These are phyloP conservation scores for Diddensiella caesifluorescens DNA, from an alignment of 805 yeast species.

Conservation along the genomic window DNA sequence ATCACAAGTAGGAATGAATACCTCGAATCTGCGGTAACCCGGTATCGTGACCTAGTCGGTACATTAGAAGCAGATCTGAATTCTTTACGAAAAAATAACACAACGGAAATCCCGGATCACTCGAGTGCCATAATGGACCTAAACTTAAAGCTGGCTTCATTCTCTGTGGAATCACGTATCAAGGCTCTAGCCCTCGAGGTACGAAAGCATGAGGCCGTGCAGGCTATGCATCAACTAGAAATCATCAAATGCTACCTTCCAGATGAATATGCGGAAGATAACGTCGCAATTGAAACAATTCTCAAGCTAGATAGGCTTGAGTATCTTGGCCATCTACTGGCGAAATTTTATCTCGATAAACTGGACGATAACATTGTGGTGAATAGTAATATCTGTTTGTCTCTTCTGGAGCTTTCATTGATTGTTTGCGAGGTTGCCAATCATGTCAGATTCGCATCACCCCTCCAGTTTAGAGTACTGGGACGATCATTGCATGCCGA, in stretches of 20 bases:
- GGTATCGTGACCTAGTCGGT: constrained; percentile 28
- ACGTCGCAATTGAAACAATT: constrained; percentile 11
- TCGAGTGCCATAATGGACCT: constrained; percentile 17
- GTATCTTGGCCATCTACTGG: not conserved
- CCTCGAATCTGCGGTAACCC: constrained; percentile 34
- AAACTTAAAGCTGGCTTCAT: constrained; percentile 21
- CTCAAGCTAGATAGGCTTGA: constrained; percentile 4
- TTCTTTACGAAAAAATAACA: constrained; percentile 6
- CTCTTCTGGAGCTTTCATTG: constrained; percentile 7
- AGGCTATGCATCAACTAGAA: constrained; percentile 25
- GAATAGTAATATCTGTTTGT: constrained; percentile 13
- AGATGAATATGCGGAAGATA: constrained; percentile 17
- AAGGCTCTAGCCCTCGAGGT: constrained; percentile 25
- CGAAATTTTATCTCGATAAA: constrained; percentile 14
- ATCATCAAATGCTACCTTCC: constrained; percentile 25
- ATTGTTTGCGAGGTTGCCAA: not conserved
- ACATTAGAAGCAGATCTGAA: constrained; percentile 25
- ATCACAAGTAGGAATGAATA: constrained; percentile 27
- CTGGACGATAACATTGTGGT: constrained; percentile 10
- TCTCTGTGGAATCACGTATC: constrained; percentile 13
- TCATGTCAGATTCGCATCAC: not conserved
- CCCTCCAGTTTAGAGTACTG: constrained; percentile 6
- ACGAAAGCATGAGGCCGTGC: constrained; percentile 23
- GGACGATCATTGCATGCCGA: not conserved
- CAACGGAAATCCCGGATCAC: constrained; percentile 6